These are phyloP conservation scores for Crucihimalaya himalaica DNA, from an alignment of 345 rosid genomes.

Conservation along the genomic window DNA sequence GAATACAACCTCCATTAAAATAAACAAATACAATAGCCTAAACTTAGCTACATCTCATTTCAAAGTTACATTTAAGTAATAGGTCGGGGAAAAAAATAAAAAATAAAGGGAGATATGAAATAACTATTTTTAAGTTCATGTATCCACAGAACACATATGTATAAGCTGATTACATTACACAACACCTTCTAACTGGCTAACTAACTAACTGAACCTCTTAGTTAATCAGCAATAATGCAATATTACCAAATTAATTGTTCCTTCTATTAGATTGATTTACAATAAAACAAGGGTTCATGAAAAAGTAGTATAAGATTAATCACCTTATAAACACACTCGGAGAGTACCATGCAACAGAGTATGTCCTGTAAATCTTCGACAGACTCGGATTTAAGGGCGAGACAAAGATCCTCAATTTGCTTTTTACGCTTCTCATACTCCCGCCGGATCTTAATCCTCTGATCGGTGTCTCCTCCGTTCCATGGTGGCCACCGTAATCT, in stretches of 20 bases:
- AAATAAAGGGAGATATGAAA: background rate
- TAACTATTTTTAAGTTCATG: background rate
- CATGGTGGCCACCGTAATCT: constrained; percentile 80
- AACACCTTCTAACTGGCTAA: background rate
- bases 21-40: background rate
- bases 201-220: constrained; percentile 21
- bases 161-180: background rate
- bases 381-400: constrained; percentile 77
- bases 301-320: constrained; percentile 1
- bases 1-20: constrained; percentile 2
- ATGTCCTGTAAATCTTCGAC: constrained; percentile 82
- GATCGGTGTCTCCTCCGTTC: constrained; percentile 52
- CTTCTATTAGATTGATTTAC: background rate
- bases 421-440: constrained; percentile 74
- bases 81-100: background rate
- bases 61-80: background rate
- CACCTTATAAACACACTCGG: constrained; percentile 97
- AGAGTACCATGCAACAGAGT: constrained; percentile 95
- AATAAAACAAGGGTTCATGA: background rate
- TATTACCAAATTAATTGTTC: background rate
- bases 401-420: constrained; percentile 82
- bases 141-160: background rate
- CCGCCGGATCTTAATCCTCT: constrained; percentile 62
- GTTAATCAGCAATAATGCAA: background rate
- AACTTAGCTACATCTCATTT: background rate